These are phyloP conservation scores for Candida sp. DNA, from an alignment of 1,139 yeast genomes.

Conservation along the genomic window DNA sequence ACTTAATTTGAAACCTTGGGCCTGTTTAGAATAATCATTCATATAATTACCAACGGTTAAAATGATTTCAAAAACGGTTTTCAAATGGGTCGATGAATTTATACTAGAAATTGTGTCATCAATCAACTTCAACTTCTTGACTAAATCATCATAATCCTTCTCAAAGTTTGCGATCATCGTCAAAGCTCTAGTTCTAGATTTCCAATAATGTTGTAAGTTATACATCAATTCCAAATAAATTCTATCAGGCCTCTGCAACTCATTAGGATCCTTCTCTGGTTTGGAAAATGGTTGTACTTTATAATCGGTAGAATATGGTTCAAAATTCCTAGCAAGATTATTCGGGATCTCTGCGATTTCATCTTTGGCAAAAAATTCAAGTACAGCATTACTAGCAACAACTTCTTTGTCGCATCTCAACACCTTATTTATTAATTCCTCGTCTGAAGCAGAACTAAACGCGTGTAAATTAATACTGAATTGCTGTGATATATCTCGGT, in stretches of 20 bases:
- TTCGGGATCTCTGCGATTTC: constrained; percentile 66
- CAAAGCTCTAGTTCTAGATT: constrained; percentile 72
- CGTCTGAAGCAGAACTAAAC: constrained; percentile 51
- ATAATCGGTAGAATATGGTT: constrained; percentile 65
- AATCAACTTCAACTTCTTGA: constrained; percentile 54
- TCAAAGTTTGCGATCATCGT: constrained; percentile 59
- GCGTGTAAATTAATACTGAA: constrained; percentile 74
- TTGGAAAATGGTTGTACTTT: constrained; percentile 37
- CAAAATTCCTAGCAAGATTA: constrained; percentile 58
- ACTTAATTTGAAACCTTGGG: constrained; percentile 73
- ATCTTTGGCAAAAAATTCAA: constrained; percentile 70
- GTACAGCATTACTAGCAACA: constrained; percentile 53
- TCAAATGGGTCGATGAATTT: constrained; percentile 55
- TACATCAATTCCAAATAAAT: constrained; percentile 69
- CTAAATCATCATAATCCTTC: constrained; percentile 68
- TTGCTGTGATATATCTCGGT: constrained; percentile 74
- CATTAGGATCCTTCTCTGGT: constrained; percentile 75
- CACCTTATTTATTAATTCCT: constrained; percentile 54
- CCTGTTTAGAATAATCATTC: constrained; percentile 79
- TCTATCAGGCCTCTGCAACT: constrained; percentile 75
- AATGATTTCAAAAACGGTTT: constrained; percentile 70
- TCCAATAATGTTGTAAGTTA: constrained; percentile 78
- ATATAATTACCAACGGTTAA: constrained; percentile 81
- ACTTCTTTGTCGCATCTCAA: constrained; percentile 62
- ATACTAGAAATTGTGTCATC: constrained; percentile 65